These are phyloP conservation scores for Nyssa sinensis DNA, from an alignment of 148 eudicot species.

Conservation along the genomic window DNA sequence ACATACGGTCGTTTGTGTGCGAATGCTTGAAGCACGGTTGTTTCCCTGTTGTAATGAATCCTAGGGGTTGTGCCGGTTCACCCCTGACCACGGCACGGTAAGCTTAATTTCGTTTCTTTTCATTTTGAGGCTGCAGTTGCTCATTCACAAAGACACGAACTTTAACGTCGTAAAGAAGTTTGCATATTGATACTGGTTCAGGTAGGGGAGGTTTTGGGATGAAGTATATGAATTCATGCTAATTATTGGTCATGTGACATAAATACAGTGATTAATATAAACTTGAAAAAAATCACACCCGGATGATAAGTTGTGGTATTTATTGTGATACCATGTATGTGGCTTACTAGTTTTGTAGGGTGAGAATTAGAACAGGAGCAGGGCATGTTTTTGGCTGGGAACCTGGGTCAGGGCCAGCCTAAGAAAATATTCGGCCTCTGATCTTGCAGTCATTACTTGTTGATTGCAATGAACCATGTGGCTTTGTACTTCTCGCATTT, in stretches of 20 bases:
- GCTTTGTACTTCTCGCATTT: neutral
- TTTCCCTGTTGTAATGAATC: conserved; percentile 93
- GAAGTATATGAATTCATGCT: too few relatives aligned
- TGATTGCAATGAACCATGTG: neutral
- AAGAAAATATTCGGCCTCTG: neutral
- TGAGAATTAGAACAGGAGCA: neutral
- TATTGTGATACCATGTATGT: neutral
- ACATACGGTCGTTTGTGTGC: conserved; percentile 48
- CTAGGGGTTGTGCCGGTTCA: conserved; percentile 90
- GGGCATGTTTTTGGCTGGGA: neutral
- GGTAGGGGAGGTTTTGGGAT: too few relatives aligned
- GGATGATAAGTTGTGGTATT: neutral
- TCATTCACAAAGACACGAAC: neutral
- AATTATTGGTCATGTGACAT: too few relatives aligned
- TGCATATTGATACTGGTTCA: neutral
- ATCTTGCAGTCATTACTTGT: neutral
- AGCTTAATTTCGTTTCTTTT: conserved; percentile 6
- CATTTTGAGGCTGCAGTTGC: neutral
- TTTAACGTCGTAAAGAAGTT: too few relatives aligned
- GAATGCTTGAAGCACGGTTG: conserved; percentile 68
- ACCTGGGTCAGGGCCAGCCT: neutral
- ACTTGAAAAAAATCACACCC: neutral
- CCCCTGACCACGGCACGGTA: conserved; percentile 87
- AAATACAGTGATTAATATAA: too few relatives aligned
- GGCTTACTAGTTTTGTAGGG: neutral